Base-by-base conservation (phyloP, 2,329 filamentous ascomycete species). In the Talaromyces albobiverticillius region DNA sequence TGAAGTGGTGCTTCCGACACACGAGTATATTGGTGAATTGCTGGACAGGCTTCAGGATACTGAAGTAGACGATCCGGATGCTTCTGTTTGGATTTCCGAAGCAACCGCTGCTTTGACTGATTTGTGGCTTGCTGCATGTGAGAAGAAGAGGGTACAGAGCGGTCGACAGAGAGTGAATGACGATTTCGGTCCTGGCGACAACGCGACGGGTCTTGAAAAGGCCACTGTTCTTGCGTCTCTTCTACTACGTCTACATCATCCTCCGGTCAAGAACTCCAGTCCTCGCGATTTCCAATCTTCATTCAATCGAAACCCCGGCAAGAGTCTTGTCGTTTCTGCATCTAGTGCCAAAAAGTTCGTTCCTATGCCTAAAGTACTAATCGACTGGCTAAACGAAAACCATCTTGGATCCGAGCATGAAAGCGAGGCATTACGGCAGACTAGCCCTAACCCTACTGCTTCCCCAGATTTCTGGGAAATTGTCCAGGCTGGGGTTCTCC, bases 381-480 rank as follows among this genome's bases (percentile, higher is more conserved):
- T 96, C 58, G 82, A 89, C 62, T 97, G 93, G 93, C 78, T 95
- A 59, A 81, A 89, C 52, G 78, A 79, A 14, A 82, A 89, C 64
- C 90, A 96, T 66, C 84, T 88, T 58, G 80, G 87, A 23, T 88
- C 88, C 62, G 79, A 81, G 2, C 79, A 83, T 49, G 87, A 92
- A 63, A 76, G 88, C 22, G 77, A 83, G 34, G 78, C 84, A 3
- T 80, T 96, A 22, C 75, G 82, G 58, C 78, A 79, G 25, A 74
- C 85, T 61, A 79, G 79, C 43, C 88, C 89, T 1, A 88, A 88
- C 56, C 89, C 91, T 20, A 87, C 90, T 2, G 84, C 84, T 41
- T 89, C 94, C 64, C 76, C 80, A 23, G 77, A 88, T 32, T 97
- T 90, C 72, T 97, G 93, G 93, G 89, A 92, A 65, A 85, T 85